Evolutionary conservation across 768 basidiomycete genomes (phyloP).

Genomic region (Tubosaeta brunneosetosa): DNA sequence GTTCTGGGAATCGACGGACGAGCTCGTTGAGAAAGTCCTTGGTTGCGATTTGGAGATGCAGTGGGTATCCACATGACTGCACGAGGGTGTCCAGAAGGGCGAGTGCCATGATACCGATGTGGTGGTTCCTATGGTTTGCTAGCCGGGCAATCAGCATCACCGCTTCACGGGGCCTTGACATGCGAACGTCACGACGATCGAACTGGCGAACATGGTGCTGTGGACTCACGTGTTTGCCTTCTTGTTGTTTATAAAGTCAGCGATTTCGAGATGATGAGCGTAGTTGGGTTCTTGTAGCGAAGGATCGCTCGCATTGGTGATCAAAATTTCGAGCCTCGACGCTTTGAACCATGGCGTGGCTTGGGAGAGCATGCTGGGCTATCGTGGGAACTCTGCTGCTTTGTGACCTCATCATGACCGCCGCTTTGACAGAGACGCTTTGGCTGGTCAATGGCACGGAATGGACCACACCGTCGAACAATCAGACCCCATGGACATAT

Average conservation of each 20-base stretch:
- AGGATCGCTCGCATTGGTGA: constrained; percentile 84
- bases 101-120: constrained; percentile 82
- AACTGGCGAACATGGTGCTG: background rate
- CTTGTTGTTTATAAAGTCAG: constrained; percentile 88
- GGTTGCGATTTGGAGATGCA: constrained; percentile 94
- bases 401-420: too few species aligned
- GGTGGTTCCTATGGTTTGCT: constrained; percentile 90
- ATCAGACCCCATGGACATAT: too few species aligned
- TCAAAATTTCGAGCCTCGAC: constrained; percentile 65
- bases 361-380: constrained; percentile 43
- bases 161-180: constrained; percentile 79
- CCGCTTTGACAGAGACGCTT: too few species aligned
- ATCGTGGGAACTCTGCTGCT: too few species aligned
- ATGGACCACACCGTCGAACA: too few species aligned
- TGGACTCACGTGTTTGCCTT: constrained; percentile 87
- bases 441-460: too few species aligned
- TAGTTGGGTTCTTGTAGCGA: constrained; percentile 86
- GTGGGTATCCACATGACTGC: constrained; percentile 93
- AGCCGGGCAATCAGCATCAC: constrained; percentile 78
- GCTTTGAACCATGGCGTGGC: constrained; percentile 50
- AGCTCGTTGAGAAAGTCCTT: constrained; percentile 99
- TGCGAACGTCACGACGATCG: background rate
- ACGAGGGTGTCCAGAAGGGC: constrained; percentile 87
- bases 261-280: constrained; percentile 87
- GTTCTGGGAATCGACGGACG: constrained; percentile 95